phyloP scores from a whole-genome alignment of 257 asterid species.

The Solanum etuberosum region DNA sequence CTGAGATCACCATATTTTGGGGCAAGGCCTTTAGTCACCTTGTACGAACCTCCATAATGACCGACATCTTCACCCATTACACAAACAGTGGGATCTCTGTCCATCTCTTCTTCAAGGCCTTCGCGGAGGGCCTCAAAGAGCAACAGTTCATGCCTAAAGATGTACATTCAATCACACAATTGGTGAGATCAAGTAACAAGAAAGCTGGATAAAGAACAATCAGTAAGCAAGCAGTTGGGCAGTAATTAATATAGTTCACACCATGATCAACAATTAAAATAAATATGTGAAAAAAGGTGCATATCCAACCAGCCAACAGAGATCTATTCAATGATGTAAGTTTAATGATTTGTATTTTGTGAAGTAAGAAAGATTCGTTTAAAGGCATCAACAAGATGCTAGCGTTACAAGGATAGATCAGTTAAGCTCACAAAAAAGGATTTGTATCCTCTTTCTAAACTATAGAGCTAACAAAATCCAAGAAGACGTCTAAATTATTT shows the following conservation, averaged over 20 bases:
- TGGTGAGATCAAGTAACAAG: background rate
- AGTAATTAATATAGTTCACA: background rate
- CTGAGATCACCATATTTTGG: conserved; percentile 68
- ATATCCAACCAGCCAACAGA: background rate
- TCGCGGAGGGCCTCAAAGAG: conserved; percentile 82
- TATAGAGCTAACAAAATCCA: background rate
- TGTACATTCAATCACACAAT: background rate
- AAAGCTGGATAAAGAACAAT: background rate
- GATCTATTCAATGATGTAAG: background rate
- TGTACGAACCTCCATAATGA: conserved; percentile 85
- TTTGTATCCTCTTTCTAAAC: background rate
- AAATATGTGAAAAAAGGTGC: background rate
- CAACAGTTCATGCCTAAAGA: conserved; percentile 65
- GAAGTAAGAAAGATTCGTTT: background rate
- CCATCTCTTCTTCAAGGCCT: conserved; percentile 93
- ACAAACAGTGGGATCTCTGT: conserved; percentile 65
- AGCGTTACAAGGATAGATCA: background rate
- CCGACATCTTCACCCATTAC: conserved; percentile 84
- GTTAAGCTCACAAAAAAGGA: background rate
- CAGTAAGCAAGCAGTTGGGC: background rate
- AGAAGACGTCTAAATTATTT: too few relatives aligned
- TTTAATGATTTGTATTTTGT: background rate
- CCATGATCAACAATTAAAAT: background rate
- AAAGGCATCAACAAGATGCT: background rate
- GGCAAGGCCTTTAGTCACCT: conserved; percentile 70